Conservation (phyloP, 164 flowering plant genomes). For the Stephania yunnanensis region DNA sequence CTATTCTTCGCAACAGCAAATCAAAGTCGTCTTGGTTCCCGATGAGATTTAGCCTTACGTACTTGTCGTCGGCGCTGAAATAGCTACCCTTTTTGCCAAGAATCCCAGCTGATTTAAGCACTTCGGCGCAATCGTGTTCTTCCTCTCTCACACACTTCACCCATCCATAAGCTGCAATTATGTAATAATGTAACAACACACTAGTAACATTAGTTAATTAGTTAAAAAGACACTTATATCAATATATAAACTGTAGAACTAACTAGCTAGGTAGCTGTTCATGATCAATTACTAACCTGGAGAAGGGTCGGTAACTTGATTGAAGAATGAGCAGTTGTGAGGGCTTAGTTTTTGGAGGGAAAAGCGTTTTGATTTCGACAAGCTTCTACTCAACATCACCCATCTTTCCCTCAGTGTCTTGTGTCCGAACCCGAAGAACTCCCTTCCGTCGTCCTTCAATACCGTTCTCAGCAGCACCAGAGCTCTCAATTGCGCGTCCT, state of each 20-base stretch:
- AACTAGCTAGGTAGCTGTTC: neutral
- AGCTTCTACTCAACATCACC: conserved; percentile 30
- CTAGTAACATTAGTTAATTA: neutral
- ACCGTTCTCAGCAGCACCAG: conserved; percentile 43
- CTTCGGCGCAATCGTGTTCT: conserved; percentile 43
- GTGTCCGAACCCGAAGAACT: conserved; percentile 41
- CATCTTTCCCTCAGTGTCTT: conserved; percentile 41
- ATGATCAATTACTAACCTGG: conserved; percentile 35
- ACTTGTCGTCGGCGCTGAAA: conserved; percentile 34
- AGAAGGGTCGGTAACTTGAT: conserved; percentile 38
- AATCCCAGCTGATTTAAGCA: conserved; percentile 40
- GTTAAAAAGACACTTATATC: no score
- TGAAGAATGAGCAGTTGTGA: conserved; percentile 43
- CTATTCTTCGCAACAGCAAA: conserved; percentile 19
- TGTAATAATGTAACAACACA: no score
- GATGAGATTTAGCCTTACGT: conserved; percentile 51
- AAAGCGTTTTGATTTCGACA: conserved; percentile 38
- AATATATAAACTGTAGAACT: neutral
- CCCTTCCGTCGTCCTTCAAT: conserved; percentile 28
- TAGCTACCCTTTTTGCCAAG: conserved; percentile 39
- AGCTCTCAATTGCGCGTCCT: conserved; percentile 58
- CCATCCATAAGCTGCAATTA: conserved; percentile 70
- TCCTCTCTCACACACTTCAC: conserved; percentile 59
- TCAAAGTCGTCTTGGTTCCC: conserved; percentile 44
- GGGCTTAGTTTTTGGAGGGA: conserved; percentile 41